Percentiles rank a stretch among this genome's conserved stretches.
These are phyloP conservation scores for Fusarium sp. DNA, from an alignment of 2,329 filamentous ascomycete genomes.

Conservation along the genomic window DNA sequence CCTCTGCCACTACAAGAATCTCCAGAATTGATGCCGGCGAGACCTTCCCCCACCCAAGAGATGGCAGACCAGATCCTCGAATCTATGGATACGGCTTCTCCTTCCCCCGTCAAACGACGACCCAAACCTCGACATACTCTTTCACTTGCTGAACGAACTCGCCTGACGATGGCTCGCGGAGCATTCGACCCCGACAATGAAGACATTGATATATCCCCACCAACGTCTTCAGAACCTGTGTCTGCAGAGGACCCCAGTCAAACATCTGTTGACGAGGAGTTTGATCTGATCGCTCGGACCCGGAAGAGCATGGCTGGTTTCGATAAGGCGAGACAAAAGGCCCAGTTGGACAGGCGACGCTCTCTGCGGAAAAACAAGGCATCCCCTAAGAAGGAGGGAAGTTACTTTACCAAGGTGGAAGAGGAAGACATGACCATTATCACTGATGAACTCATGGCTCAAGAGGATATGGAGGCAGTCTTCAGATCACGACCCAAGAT, in stretches of 20 bases:
- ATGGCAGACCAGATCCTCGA: constrained; percentile 65
- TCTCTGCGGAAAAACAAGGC: constrained; percentile 58
- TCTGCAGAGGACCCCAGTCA: constrained; percentile 32
- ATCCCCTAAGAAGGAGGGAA: constrained; percentile 51
- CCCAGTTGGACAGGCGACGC: constrained; percentile 63
- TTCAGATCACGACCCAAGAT: constrained; percentile 87
- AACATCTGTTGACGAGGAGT: constrained; percentile 36
- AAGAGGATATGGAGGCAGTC: constrained; percentile 81
- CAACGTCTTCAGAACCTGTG: constrained; percentile 9
- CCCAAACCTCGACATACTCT: constrained; percentile 61
- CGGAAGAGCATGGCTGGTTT: constrained; percentile 69
- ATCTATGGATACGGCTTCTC: constrained; percentile 62
- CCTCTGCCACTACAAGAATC: constrained; percentile 14
- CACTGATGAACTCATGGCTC: constrained; percentile 72
- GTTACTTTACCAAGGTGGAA: constrained; percentile 58
- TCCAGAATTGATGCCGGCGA: constrained; percentile 16
- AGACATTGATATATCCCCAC: constrained; percentile 38
- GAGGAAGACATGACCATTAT: constrained; percentile 58
- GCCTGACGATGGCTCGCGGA: constrained; percentile 77
- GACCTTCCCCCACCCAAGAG: constrained; percentile 50
- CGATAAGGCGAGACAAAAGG: constrained; percentile 67
- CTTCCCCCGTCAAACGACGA: constrained; percentile 62
- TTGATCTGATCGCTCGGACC: constrained; percentile 65
- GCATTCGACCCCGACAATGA: constrained; percentile 50
- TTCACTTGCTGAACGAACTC: constrained; percentile 79